Evolutionary conservation across 176 grass and related monocot species (phyloP).

Genomic region (Typha latifolia): DNA sequence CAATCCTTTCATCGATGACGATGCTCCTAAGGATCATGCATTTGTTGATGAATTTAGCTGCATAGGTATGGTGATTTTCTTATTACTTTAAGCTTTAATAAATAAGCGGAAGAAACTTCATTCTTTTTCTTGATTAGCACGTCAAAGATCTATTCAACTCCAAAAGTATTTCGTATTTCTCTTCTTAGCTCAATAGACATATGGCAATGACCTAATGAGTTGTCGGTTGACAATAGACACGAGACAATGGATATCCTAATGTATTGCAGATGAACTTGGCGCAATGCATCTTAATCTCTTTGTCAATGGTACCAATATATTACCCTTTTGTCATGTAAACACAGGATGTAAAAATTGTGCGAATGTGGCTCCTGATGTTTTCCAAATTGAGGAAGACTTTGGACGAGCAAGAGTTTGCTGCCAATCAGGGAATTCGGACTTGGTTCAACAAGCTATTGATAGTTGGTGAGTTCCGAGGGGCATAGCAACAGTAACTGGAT

Average conservation of each 20-base stretch:
- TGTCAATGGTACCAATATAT: slow-evolving; percentile 2
- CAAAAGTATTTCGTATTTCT: too few relatives aligned
- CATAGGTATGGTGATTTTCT: slow-evolving; percentile 43
- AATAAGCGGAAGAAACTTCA: not conserved
- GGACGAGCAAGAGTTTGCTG: slow-evolving; percentile 68
- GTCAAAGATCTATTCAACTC: not conserved
- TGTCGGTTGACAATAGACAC: too few relatives aligned
- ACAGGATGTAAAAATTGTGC: slow-evolving; percentile 91
- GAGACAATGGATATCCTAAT: too few relatives aligned
- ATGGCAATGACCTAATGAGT: too few relatives aligned
- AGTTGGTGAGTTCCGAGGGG: slow-evolving; percentile 47
- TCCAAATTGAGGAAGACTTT: slow-evolving; percentile 79
- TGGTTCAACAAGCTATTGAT: slow-evolving; percentile 80
- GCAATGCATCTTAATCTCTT: not conserved
- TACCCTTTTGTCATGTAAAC: not conserved
- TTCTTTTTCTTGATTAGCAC: not conserved
- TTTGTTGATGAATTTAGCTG: slow-evolving; percentile 95
- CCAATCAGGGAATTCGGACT: slow-evolving; percentile 44
- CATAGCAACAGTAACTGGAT: too few relatives aligned
- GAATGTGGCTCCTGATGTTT: slow-evolving; percentile 63
- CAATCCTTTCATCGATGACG: slow-evolving; percentile 86
- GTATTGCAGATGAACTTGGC: too few relatives aligned
- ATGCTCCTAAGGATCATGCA: slow-evolving; percentile 54
- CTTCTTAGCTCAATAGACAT: too few relatives aligned
- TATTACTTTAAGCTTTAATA: not conserved